These are phyloP conservation scores for Amanita polypyramis DNA, from an alignment of 768 basidiomycete genomes.

Conservation along the genomic window DNA sequence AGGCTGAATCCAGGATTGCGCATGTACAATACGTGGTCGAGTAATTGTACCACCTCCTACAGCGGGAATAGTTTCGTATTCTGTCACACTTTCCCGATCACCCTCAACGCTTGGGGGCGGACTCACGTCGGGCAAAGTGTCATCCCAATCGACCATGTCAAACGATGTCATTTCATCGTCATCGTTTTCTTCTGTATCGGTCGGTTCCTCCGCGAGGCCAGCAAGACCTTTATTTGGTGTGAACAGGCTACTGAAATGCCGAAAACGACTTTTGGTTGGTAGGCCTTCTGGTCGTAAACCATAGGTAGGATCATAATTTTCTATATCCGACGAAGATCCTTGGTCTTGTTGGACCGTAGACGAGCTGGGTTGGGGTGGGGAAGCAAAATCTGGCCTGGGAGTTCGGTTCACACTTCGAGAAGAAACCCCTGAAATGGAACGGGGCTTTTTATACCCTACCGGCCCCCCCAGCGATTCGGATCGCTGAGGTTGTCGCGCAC, in stretches of 20 bases:
- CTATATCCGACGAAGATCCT: constrained; percentile 35
- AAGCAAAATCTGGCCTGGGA: constrained; percentile 13
- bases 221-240: constrained; percentile 58
- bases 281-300: constrained; percentile 88
- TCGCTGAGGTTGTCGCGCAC: constrained; percentile 15
- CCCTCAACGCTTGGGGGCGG: constrained; percentile 31
- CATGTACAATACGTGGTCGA: constrained; percentile 76
- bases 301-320: constrained; percentile 94
- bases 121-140: constrained; percentile 35
- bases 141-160: constrained; percentile 66
- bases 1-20: constrained; percentile 65
- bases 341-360: constrained; percentile 21
- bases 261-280: constrained; percentile 75
- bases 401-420: constrained; percentile 21
- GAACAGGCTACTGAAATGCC: constrained; percentile 68
- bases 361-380: constrained; percentile 14
- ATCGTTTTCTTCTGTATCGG: constrained; percentile 23
- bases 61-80: constrained; percentile 85
- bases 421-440: constrained; percentile 35
- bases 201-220: constrained; percentile 65
- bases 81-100: constrained; percentile 34
- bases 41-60: constrained; percentile 86
- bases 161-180: constrained; percentile 36
- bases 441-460: constrained; percentile 19
- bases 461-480: constrained; percentile 15